Base-by-base conservation (phyloP, 768 basidiomycete genomes). In the Leccinum ochraceum region DNA sequence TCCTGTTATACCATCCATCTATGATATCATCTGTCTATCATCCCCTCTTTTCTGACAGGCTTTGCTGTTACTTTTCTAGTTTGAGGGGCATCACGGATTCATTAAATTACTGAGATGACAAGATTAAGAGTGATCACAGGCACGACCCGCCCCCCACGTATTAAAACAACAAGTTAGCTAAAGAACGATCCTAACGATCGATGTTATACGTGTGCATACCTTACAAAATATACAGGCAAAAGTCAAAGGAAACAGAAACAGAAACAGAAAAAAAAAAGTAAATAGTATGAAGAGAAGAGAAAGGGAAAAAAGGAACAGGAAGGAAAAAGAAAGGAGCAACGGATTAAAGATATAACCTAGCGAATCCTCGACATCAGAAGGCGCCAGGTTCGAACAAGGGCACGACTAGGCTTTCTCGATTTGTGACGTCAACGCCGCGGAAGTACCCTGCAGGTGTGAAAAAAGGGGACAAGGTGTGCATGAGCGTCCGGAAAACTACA, bases 391-490 rank as follows among this genome's bases (percentile, higher is more conserved):
- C 60, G 54, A 74, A 74, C 63, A 76, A 49, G 34, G 73, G 75
- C 2, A 74, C 66, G 16, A 74, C 63, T 22, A 74, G 32, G 30
- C 66, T 65, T 24, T 64, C 63, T 42, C 75, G 66, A 59, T 72
- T 71, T 6, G 67, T 70, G 30, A 74, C 71, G 65, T 74, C 73
- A 11, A 74, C 57, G 36, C 73, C 71, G 39, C 73, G 73, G 67
- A 74, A 74, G 60, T 74, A 74, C 32, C 73, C 73, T 42, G 42
- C 42, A 42, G 9, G 42, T 42, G 42, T 42, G 42, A 42, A 42
- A 42, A 42, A 42, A 42, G 34, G n/a, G n/a, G 42, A n/a, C 42
- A 10, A 42, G 9, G 42, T 39, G 42, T 4, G 42, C 42, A n/a
- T 42, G 17, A 42, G 42, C n/a, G n/a, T 42, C 42, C 39, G 39